phyloP scores from a whole-genome alignment of 345 rosid genomes.

The Aquilaria malaccensis region DNA sequence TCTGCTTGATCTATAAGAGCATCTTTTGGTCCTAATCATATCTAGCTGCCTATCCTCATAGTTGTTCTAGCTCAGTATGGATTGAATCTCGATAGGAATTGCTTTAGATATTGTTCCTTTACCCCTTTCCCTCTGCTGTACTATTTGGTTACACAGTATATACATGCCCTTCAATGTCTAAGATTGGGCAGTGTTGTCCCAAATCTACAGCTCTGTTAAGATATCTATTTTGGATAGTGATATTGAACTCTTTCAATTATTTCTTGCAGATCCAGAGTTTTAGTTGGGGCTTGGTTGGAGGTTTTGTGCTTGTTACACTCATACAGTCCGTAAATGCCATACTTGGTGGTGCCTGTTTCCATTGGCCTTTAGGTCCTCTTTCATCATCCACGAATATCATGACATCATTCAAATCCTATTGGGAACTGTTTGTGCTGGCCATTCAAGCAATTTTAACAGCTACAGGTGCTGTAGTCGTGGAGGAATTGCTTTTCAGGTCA shows the following conservation, averaged over 20 bases:
- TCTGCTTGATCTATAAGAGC: too few species aligned
- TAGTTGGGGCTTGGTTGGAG: slow-evolving; percentile 58
- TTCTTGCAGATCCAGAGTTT: slow-evolving; percentile 51
- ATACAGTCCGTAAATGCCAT: slow-evolving; percentile 59
- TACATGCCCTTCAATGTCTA: too few species aligned
- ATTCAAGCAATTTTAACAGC: slow-evolving; percentile 57
- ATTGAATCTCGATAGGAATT: too few species aligned
- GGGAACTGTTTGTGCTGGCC: slow-evolving; percentile 35
- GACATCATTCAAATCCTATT: slow-evolving; percentile 36
- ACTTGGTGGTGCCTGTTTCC: slow-evolving; percentile 53
- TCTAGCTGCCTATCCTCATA: too few species aligned
- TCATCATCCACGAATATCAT: slow-evolving; percentile 40
- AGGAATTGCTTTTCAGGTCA: slow-evolving; percentile 81
- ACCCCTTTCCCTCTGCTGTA: too few species aligned
- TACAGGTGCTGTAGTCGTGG: slow-evolving; percentile 57
- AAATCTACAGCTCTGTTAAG: background rate
- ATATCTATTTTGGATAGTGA: background rate
- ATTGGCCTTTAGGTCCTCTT: slow-evolving; percentile 51
- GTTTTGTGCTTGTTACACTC: slow-evolving; percentile 45
- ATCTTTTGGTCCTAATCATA: too few species aligned
- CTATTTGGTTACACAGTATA: too few species aligned
- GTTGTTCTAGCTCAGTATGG: too few species aligned
- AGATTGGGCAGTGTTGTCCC: background rate
- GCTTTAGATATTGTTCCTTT: too few species aligned
- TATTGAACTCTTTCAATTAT: background rate